Evolutionary conservation across 345 rosid species (phyloP).

Genomic region (Raphanus raphanistrum): DNA sequence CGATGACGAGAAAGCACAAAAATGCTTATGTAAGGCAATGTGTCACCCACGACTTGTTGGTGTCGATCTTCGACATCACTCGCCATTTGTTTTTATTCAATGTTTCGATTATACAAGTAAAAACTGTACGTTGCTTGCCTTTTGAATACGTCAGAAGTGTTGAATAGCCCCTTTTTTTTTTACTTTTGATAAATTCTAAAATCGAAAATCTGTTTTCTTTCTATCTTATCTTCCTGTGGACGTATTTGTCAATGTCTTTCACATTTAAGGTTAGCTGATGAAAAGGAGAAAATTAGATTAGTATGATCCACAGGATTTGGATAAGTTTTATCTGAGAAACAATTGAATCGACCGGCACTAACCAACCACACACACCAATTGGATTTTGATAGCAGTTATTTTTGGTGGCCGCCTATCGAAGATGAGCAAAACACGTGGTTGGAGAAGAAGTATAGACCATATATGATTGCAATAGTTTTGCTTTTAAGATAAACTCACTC

Average conservation of each 20-base stretch:
- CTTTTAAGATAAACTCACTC: background rate
- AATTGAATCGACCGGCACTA: background rate
- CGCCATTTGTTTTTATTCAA: background rate
- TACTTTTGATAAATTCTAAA: background rate
- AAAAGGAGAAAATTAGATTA: background rate
- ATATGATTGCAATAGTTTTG: constrained; percentile 13
- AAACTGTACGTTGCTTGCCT: constrained; percentile 16
- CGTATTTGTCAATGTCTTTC: background rate
- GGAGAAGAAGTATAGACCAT: constrained; percentile 13
- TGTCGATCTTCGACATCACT: background rate
- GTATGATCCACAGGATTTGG: background rate
- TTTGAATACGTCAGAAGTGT: constrained; percentile 35
- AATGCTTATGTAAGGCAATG: constrained; percentile 39
- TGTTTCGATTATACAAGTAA: background rate
- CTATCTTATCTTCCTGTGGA: background rate
- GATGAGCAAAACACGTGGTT: constrained; percentile 23
- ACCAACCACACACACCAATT: constrained; percentile 3
- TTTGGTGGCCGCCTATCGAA: background rate
- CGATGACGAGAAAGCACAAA: background rate
- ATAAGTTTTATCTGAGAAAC: background rate
- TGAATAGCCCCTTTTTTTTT: background rate
- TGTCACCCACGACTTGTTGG: constrained; percentile 37
- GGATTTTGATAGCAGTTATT: background rate
- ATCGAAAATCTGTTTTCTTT: background rate
- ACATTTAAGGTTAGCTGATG: background rate